phyloP scores from a whole-genome alignment of 2,329 filamentous ascomycete genomes.

The Hymenoscyphus fructigenus region DNA sequence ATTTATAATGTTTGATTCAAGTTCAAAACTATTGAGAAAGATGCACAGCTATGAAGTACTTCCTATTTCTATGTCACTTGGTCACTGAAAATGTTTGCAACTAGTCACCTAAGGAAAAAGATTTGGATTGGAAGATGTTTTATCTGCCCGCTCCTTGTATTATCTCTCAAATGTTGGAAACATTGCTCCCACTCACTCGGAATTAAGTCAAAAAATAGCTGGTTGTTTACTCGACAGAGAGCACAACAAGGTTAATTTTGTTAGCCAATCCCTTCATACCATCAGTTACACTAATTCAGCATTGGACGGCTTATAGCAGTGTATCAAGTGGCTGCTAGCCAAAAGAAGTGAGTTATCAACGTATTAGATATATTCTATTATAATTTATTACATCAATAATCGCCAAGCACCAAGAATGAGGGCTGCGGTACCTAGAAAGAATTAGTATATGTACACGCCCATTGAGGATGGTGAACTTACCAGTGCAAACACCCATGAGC shows the following conservation, averaged over 20 bases:
- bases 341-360: no score
- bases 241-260: neutral
- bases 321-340: neutral
- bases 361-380: neutral
- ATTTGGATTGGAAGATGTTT: neutral
- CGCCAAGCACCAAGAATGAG: conserved; percentile 69
- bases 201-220: neutral
- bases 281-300: neutral
- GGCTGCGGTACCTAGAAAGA: conserved; percentile 52
- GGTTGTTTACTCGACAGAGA: neutral
- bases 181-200: neutral
- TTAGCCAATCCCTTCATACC: neutral
- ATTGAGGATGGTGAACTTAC: conserved; percentile 32
- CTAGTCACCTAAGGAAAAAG: neutral
- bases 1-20: no score
- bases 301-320: neutral
- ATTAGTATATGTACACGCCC: conserved; percentile 14
- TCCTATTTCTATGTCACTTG: no score
- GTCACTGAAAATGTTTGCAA: no score
- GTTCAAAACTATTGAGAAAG: no score
- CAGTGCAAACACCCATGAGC: conserved; percentile 83
- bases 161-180: neutral
- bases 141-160: neutral
- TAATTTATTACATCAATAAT: conserved; percentile 60
- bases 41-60: no score